Base-by-base conservation (phyloP, 176 grass and related monocot genomes). In the Rhynchospora tenuis region DNA sequence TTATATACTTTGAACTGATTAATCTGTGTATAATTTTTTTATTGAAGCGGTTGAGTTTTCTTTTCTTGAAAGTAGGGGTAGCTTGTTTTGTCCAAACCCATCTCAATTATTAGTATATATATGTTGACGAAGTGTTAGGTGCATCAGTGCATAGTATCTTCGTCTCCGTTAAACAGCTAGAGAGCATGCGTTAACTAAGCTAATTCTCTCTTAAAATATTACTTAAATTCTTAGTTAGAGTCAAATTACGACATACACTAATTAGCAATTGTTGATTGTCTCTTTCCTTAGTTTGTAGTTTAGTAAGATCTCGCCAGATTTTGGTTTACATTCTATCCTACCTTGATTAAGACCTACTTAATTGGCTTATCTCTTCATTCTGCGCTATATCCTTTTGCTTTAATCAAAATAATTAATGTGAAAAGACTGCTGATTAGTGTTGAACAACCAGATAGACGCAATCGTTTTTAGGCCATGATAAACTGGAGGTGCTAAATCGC, bases 51-150 rank as follows among this genome's bases (percentile, higher is more conserved):
- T 70, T 88, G n/a, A 38, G 33, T 38, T 87, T 67, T 10, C 60
- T 79, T 88, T 83, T 83, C 70, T 83, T 84, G 33, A 65, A 88
- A 79, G 81, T 54, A 68, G 79, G 14, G 71, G 50, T 54, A 84
- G 43, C 69, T 87, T 66, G 27, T 27, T 80, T 65, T 47, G 42
- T 80, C 55, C 50, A 69, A 68, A 54, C 62, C 22, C 12, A 51
- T 57, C 45, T 56, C 51, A 85, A 59, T 84, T 56, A 59, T 51
- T 59, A 74, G 1, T 77, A 55, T 73, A 43, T 66, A 50, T 81
- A 48, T 56, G 24, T 77, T 77, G 73, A 77, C 73, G 24, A 77
- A 55, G 73, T 82, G 60, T 50, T 48, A 78, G 55, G 59, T 51
- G 71, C 23, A 60, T 48, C 64, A 38, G 59, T 51, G 71, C 23